Base-by-base conservation (phyloP, 768 basidiomycete species). In the Fomitopsis pulvina region DNA sequence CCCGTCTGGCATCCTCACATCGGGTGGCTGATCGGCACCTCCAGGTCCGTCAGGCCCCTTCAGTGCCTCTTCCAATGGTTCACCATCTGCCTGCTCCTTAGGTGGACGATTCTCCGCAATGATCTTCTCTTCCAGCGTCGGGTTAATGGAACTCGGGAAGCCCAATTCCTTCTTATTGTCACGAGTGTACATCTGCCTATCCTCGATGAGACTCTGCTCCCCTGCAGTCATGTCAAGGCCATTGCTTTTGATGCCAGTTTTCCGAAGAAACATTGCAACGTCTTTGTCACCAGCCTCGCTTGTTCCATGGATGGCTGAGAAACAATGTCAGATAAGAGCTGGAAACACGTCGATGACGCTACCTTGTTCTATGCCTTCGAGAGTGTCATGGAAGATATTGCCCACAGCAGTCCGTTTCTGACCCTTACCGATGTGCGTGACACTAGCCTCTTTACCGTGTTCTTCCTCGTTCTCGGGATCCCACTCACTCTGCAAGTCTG, bases 401-500 rank as follows among this genome's bases (percentile, higher is more conserved):
- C 53, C 50, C 25, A 29, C 47, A 3, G 58, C 60, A 6, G 56
- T 59, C 24, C 57, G 55, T 22, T 56, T 50, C 29, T 56, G 51
- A 12, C 48, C 34, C 39, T 61, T 59, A n/a, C 50, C 44, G 4
- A 57, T 56, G 28, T 52, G 57, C 14, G 58, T 57, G 3, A 77
- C 69, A 7, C 73, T 74, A 25, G 60, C 65, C 48, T 72, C 72
- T 38, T 62, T 55, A 7, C 74, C 76, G 41, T 66, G 67, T 52
- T 72, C 64, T 63, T 92, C 85, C 62, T 91, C 83, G 2, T 68
- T 63, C 55, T 85, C 81, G 1, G 87, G 86, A 63, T 91, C 86
- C 86, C 87, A 88, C 26, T 70, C 66, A 40, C 81, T 74, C 56
- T 82, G 73, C 41, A 77, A 74, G 55, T 77, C 63, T 47, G 75